Evolutionary conservation across 2,329 filamentous ascomycete genomes (phyloP), one percentile per base, ranked within the genome.

Genomic region (Rhynchosporium graminicola): DNA sequence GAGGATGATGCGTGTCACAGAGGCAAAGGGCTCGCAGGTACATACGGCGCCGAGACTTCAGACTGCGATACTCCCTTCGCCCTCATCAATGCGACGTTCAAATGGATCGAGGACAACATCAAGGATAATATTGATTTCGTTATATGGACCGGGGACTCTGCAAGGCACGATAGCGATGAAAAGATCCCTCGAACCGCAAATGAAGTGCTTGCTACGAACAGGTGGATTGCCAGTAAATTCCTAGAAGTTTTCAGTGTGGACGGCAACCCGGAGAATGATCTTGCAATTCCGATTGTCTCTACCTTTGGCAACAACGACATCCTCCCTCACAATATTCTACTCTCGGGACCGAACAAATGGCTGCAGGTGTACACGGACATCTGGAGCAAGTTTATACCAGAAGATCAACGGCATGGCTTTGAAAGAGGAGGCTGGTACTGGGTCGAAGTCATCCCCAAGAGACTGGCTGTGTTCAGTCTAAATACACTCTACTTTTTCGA

Each of bases 221-320:
- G 85, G 67, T 81, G 86, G 67, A 80, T 97, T 66, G 88, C 92
- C 55, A 78, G 87, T 70, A 91, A 91, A 75, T 91, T 98, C 75
- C 77, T 83, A 52, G 84, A 92, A 26, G 81, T 90, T 9, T 97
- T 97, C 72, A 81, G 82, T 28, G 79, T 80, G 57, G 70, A 77
- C 43, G 79, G 83, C 47, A 79, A 84, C 67, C 80, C 80, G n/a
- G 79, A 80, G 40, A 79, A 84, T 59, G 84, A 85, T 62, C 83
- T 92, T 63, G 76, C 82, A 12, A 83, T 98, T 3, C 94, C 95
- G 3, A 85, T 98, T 36, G 82, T 99, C 26, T 93, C 95, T 0
- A 97, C 88, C 0, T 88, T 97, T 69, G 95, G 95, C 64, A 99
- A 99, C 79, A 99, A 99, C 76, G 95, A 99, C 73, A 93, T 99